phyloP scores from a whole-genome alignment of 495 filamentous ascomycete species.

The Achaetomiella virescens region DNA sequence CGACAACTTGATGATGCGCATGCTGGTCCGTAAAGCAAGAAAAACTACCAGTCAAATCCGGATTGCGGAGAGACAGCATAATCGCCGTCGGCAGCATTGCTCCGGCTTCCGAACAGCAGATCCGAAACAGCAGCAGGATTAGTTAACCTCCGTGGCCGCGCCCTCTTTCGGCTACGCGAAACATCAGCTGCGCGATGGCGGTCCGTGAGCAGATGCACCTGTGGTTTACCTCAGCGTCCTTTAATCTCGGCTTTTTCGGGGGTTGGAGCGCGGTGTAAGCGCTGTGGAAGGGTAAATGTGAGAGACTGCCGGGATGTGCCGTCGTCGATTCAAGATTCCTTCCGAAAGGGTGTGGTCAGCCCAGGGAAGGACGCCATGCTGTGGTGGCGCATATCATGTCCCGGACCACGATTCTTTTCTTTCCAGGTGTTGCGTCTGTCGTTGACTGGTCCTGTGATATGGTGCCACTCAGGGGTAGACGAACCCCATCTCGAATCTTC shows the following conservation, averaged over 20 bases:
- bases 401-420: neutral
- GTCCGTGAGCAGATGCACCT: conserved; percentile 3
- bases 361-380: neutral
- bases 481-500: neutral
- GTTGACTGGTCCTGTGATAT: neutral
- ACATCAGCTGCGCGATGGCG: neutral
- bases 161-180: neutral
- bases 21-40: neutral
- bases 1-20: neutral
- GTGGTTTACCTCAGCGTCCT: conserved; percentile 2
- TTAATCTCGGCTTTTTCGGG: conserved; percentile 12
- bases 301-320: neutral
- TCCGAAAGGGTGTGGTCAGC: neutral
- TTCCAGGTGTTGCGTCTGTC: neutral
- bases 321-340: neutral
- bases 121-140: no score
- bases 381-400: neutral
- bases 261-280: neutral
- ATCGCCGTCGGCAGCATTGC: conserved; percentile 1
- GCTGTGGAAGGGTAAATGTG: neutral
- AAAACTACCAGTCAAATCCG: neutral
- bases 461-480: conserved; percentile 3
- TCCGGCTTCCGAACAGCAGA: neutral
- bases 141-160: neutral
- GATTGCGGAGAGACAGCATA: conserved; percentile 1